Evolutionary conservation across 2,329 filamentous ascomycete species (phyloP), one percentile per base, ranked within the genome.

Genomic region (Aschersonia sp.): DNA sequence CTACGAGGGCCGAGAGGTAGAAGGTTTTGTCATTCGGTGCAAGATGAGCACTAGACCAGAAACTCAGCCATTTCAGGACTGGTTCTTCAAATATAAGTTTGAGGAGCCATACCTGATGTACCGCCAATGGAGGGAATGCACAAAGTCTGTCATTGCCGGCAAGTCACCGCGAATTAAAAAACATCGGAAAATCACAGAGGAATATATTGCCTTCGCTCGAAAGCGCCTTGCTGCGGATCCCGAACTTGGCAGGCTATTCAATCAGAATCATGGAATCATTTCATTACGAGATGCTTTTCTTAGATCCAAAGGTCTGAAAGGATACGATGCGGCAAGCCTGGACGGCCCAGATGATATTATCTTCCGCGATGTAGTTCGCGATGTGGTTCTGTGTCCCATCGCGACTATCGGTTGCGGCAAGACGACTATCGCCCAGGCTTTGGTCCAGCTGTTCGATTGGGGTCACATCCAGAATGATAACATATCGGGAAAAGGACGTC

Each of bases 61-160:
- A 1, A 60, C 63, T 11, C 63, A 63, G 2, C 75, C 77, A 0
- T 92, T 81, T 62, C 68, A 77, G n/a, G 89, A 98, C 63, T 98
- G 92, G 92, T 98, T 98, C 67, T 98, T 98, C 81, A 98, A 98
- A 67, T 98, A 89, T 77, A 98, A 98, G 68, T 98, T 98, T 51
- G 92, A 98, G 60, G 92, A 98, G 67, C 92, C 92, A 0, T 98
- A 98, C 61, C 70, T 98, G 51, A 94, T 98, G 87, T 98, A 97
- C 67, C 81, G 92, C 30, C 92, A 98, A 68, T 98, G 92, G 92
- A 82, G 92, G 52, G 92, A 98, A 68, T 94, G 86, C 61, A 98
- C 92, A 42, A 97, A 95, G 63, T 77, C 86, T 5, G 66, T 97
- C 49, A 96, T 98, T 55, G 60, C 74, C 1, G 84, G 84, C 11